A percentile compares a stretch with the other conserved stretches of the same genome.
Conservation (phyloP, 2,329 filamentous ascomycete genomes). For the Macrophomina tecta region DNA sequence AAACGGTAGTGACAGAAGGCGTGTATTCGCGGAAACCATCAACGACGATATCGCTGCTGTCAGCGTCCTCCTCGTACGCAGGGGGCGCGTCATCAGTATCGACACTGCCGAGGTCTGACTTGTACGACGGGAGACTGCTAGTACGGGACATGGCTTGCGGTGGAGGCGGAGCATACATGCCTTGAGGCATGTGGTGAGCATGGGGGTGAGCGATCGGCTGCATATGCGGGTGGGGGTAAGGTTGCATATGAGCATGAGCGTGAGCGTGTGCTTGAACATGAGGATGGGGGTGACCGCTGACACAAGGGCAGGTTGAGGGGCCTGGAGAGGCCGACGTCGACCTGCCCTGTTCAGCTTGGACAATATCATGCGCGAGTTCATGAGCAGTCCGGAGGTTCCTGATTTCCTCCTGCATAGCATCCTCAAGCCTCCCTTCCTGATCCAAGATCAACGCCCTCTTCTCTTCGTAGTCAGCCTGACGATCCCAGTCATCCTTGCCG, state of each 20-base stretch:
- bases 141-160: constrained; percentile 46
- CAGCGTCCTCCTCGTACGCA: constrained; percentile 49
- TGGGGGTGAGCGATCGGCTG: constrained; percentile 30
- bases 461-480: constrained; percentile 56
- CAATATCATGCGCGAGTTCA: constrained; percentile 58
- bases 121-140: constrained; percentile 53
- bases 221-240: neutral
- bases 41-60: constrained; percentile 45
- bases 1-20: constrained; percentile 37
- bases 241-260: constrained; percentile 33
- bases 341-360: constrained; percentile 48
- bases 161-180: constrained; percentile 23
- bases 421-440: constrained; percentile 50
- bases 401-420: constrained; percentile 52
- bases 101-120: constrained; percentile 42
- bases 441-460: constrained; percentile 56
- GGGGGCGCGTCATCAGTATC: constrained; percentile 44
- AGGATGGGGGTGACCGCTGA: constrained; percentile 5
- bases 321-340: constrained; percentile 18
- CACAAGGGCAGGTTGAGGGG: constrained; percentile 14
- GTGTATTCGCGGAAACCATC: constrained; percentile 52
- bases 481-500: constrained; percentile 41
- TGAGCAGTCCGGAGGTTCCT: constrained; percentile 58
- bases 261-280: constrained; percentile 36
- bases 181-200: constrained; percentile 32